phyloP scores from a whole-genome alignment of 495 filamentous ascomycete genomes.

The Daldinia concentrica region DNA sequence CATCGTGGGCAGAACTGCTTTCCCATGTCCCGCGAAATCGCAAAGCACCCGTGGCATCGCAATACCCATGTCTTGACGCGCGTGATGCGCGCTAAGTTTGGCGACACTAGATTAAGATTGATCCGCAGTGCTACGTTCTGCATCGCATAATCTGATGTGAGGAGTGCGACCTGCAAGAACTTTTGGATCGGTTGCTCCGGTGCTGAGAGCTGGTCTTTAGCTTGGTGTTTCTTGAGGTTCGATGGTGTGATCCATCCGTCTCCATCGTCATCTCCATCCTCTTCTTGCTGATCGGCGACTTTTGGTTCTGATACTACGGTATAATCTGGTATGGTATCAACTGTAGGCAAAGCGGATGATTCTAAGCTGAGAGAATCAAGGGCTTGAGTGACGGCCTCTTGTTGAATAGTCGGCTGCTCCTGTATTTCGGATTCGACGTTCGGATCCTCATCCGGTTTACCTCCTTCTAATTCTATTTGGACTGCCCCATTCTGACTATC shows the following conservation, averaged over 20 bases:
- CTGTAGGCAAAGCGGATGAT: slow-evolving; percentile 23
- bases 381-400: slow-evolving; percentile 39
- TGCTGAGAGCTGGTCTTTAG: slow-evolving; percentile 58
- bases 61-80: slow-evolving; percentile 86
- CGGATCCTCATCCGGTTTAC: slow-evolving; percentile 10
- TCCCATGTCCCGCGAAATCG: slow-evolving; percentile 80
- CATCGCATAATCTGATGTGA: slow-evolving; percentile 96
- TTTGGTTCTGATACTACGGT: slow-evolving; percentile 15
- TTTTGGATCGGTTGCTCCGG: slow-evolving; percentile 61
- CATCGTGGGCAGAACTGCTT: slow-evolving; percentile 96
- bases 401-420: slow-evolving; percentile 29
- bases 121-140: slow-evolving; percentile 95
- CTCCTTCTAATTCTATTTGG: slow-evolving; percentile 6
- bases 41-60: slow-evolving; percentile 94
- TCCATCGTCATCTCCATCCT: slow-evolving; percentile 66
- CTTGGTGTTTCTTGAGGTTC: slow-evolving; percentile 87
- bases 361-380: slow-evolving; percentile 42
- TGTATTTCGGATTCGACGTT: slow-evolving; percentile 22
- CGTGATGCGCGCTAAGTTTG: slow-evolving; percentile 76
- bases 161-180: slow-evolving; percentile 80
- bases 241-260: slow-evolving; percentile 95
- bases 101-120: slow-evolving; percentile 89
- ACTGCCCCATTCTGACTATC: slow-evolving; percentile 1
- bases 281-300: slow-evolving; percentile 53
- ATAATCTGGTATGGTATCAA: slow-evolving; percentile 26